These are phyloP conservation scores for Selenicereus undatus DNA, from an alignment of 148 eudicot species.

Conservation along the genomic window DNA sequence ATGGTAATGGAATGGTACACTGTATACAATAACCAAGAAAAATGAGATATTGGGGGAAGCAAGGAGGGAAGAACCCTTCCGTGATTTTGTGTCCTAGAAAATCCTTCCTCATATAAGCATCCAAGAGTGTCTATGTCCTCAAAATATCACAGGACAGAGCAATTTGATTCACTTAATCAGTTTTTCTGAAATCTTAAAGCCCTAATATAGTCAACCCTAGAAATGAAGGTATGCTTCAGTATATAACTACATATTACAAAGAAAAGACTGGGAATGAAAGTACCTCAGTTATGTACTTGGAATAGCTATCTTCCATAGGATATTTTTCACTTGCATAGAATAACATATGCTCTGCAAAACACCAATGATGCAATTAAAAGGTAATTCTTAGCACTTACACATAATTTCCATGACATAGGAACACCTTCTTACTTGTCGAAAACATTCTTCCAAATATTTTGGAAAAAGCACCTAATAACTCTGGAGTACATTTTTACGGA, in stretches of 20 bases:
- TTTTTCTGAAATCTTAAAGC: neutral
- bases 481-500: too few species aligned
- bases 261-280: neutral
- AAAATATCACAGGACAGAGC: neutral
- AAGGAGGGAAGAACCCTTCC: too few species aligned
- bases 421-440: too few species aligned
- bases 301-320: slow-evolving; percentile 92
- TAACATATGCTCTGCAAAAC: slow-evolving; percentile 87
- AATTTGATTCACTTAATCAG: neutral
- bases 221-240: neutral
- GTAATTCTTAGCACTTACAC: neutral
- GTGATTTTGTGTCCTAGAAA: too few species aligned
- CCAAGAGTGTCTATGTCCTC: neutral
- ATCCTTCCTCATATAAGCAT: neutral
- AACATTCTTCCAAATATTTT: too few species aligned
- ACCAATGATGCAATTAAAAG: slow-evolving; percentile 4
- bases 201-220: neutral
- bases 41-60: too few species aligned
- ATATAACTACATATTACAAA: neutral
- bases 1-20: neutral
- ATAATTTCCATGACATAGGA: neutral
- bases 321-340: slow-evolving; percentile 97
- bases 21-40: too few species aligned
- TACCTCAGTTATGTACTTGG: slow-evolving; percentile 89
- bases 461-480: too few species aligned